phyloP scores from a whole-genome alignment of 306 rosid genomes.

The Dalbergia oliveri region DNA sequence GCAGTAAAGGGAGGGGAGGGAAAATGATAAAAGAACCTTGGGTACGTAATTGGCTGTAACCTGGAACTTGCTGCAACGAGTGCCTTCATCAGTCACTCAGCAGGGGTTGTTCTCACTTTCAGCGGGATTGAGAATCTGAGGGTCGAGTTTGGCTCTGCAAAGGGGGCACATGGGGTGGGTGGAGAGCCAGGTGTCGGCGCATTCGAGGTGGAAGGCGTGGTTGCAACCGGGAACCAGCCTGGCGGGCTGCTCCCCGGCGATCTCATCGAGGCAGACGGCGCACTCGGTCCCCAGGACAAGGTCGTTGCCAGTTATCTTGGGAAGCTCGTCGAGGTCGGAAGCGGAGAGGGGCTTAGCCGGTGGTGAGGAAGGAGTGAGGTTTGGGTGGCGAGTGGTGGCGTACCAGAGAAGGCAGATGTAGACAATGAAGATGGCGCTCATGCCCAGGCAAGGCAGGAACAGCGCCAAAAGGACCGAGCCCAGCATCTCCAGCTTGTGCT shows the following conservation, averaged over 20 bases:
- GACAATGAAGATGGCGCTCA: conserved; percentile 63
- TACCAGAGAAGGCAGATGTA: conserved; percentile 81
- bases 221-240: conserved; percentile 82
- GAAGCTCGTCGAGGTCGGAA: conserved; percentile 69
- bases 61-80: too few species aligned
- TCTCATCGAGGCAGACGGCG: conserved; percentile 83
- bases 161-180: conserved; percentile 71
- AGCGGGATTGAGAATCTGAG: conserved; percentile 42
- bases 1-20: too few species aligned
- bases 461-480: conserved; percentile 72
- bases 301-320: conserved; percentile 61
- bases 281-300: conserved; percentile 62
- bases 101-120: conserved; percentile 61
- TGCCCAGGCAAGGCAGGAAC: conserved; percentile 73
- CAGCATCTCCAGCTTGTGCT: conserved; percentile 52
- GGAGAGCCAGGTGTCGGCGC: conserved; percentile 92
- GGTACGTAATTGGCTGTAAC: too few species aligned
- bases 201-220: conserved; percentile 73
- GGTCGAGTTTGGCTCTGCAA: conserved; percentile 69
- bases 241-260: conserved; percentile 62
- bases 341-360: conserved; percentile 54
- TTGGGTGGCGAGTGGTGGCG: conserved; percentile 52
- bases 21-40: too few species aligned
- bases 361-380: background rate
- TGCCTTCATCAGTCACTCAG: background rate